These are phyloP conservation scores for Murraya paniculata DNA, from an alignment of 345 rosid species.

Conservation along the genomic window DNA sequence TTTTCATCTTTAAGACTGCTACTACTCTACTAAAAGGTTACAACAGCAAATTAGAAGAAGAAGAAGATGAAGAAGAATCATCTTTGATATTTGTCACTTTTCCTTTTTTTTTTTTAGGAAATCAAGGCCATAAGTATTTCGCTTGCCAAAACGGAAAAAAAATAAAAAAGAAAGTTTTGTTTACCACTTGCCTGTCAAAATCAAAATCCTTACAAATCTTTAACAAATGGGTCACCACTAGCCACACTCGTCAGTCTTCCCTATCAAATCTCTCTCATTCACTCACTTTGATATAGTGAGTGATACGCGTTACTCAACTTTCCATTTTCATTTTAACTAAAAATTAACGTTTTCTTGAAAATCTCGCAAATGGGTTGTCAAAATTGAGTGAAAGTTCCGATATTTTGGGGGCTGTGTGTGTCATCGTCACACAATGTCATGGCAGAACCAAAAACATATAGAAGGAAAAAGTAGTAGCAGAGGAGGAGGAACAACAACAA, in stretches of 20 bases:
- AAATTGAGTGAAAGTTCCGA: background rate
- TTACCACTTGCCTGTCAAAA: background rate
- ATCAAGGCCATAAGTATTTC: constrained; percentile 43
- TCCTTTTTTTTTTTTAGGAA: constrained; percentile 34
- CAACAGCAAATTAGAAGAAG: background rate
- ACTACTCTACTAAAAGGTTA: background rate
- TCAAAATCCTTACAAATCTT: constrained; percentile 7
- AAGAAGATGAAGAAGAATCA: constrained; percentile 21
- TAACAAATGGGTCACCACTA: background rate
- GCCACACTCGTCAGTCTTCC: too few relatives aligned
- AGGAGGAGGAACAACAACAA: constrained; percentile 8
- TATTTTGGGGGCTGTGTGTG: background rate
- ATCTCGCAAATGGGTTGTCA: background rate
- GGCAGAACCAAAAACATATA: constrained; percentile 27
- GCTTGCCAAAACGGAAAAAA: constrained; percentile 11
- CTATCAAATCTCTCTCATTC: background rate
- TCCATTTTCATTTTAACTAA: background rate
- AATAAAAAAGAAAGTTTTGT: constrained; percentile 7
- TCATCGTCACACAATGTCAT: constrained; percentile 16
- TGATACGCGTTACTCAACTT: background rate
- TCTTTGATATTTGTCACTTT: constrained; percentile 35
- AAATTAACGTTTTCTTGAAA: background rate
- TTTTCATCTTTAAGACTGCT: constrained; percentile 25
- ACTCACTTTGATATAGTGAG: background rate
- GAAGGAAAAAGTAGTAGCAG: constrained; percentile 36